Evolutionary conservation across 164 flowering plant genomes (phyloP).

Genomic region (Berberis thunbergii): DNA sequence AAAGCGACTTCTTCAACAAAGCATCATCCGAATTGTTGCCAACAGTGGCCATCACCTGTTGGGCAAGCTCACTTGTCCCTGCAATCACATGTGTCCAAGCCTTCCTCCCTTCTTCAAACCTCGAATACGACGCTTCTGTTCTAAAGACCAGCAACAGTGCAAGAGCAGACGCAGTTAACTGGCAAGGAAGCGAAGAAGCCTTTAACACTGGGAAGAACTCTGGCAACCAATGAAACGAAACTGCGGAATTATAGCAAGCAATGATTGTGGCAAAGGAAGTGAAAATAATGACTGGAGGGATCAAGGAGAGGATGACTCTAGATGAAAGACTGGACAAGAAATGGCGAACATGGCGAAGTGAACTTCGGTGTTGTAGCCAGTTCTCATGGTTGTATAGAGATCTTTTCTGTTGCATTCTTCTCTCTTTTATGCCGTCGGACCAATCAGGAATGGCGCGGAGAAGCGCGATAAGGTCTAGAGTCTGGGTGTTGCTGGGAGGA

Average conservation of each 20-base stretch:
- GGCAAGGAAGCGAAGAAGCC: slow-evolving; percentile 74
- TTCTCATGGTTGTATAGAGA: slow-evolving; percentile 56
- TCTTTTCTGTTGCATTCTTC: slow-evolving; percentile 50
- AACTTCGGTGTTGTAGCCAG: slow-evolving; percentile 79
- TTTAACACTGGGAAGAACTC: slow-evolving; percentile 60
- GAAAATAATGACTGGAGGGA: slow-evolving; percentile 79
- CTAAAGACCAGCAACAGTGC: slow-evolving; percentile 75
- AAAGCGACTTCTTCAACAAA: slow-evolving; percentile 38
- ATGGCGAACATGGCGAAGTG: slow-evolving; percentile 78
- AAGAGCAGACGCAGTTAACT: slow-evolving; percentile 84
- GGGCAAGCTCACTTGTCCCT: slow-evolving; percentile 70
- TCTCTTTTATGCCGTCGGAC: slow-evolving; percentile 70
- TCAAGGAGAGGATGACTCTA: slow-evolving; percentile 65
- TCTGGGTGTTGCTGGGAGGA: slow-evolving; percentile 9
- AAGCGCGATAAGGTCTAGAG: slow-evolving; percentile 27
- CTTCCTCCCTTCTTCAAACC: slow-evolving; percentile 84
- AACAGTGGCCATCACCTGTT: slow-evolving; percentile 51
- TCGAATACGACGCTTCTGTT: slow-evolving; percentile 87
- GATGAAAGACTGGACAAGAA: slow-evolving; percentile 58
- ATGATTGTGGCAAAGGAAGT: slow-evolving; percentile 52
- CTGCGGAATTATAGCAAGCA: slow-evolving; percentile 63
- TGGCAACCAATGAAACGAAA: slow-evolving; percentile 43
- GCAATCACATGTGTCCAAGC: no score
- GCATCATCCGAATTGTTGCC: slow-evolving; percentile 18
- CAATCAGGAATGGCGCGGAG: slow-evolving; percentile 61